Base-by-base conservation (phyloP, 495 filamentous ascomycete genomes). In the Tuber magnatum region DNA sequence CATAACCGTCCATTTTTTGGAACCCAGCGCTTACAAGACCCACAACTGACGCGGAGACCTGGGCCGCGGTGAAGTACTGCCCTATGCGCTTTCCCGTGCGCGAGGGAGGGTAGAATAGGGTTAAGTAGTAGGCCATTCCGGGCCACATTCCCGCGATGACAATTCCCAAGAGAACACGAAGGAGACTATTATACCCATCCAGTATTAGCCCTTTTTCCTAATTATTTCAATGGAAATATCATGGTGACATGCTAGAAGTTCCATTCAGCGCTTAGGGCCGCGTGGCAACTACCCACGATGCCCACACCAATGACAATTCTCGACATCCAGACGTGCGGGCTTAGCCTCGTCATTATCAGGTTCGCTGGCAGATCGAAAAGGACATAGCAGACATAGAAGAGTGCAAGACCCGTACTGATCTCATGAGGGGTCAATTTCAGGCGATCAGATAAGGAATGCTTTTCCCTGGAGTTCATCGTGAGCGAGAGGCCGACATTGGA, bases 141-240 rank as follows among this genome's bases (percentile, higher is more conserved):
- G 94, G 94, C 93, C 94, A 97, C 90, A 97, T 93, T 28, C 94
- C 94, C 16, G 94, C 93, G 80, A 93, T 94, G 32, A 97, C 93
- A 72, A 96, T 87, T 65, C 94, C 94, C 22, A 97, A 87, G 12
- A 97, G 86, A 69, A 97, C 89, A n/a, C 94, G 91, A 7, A 97
- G 87, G 42, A 97, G 86, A 78, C 90, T 92, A 71, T 20, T 56
- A 61, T 69, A 42, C 51, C 6, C 71, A 32, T n/a, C 51, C 32
- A 46, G 69, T 68, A 68, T 48, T 65, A 65, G 56, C 56, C 56
- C 1, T 32, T n/a, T 35, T 32, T 35, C 56, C 28, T 35, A n/a
- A 12, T 7, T 3, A 32, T 35, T 9, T 43, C 44, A 9, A 61
- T 71, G 48, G 69, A 9, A 28, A 70, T 14, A 32, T 48, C 40